Base-by-base conservation (phyloP, 2,329 filamentous ascomycete genomes). In the Allantophomopsis lycopodina region DNA sequence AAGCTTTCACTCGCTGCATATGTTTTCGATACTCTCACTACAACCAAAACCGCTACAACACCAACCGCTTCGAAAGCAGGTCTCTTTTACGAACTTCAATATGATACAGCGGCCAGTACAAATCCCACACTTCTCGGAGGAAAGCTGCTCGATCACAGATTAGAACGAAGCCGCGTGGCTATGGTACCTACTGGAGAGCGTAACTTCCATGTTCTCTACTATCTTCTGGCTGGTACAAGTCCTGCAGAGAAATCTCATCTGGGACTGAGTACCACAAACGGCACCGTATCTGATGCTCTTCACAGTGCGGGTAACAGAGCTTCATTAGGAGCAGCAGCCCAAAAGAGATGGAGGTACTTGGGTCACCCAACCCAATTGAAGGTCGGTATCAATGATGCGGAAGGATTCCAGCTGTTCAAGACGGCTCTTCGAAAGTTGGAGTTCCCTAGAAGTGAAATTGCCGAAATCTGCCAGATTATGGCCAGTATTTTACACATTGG, bases 341-440 rank as follows among this genome's bases (percentile, higher is more conserved):
- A 80, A 52, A 93, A 86, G 63, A 72, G 91, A 60, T 98, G 91
- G 91, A 83, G 87, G 56, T 98, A 94, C 55, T 73, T 98, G 3
- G 91, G 91, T 3, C 91, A 98, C 51, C 91, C 89, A 1, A 95
- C 89, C 0, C 91, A 98, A 61, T 71, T 98, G 47, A 96, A 94
- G 59, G 86, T 96, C 20, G 91, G 91, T 42, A 88, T 98, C 57
- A 95, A 98, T 53, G 91, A 98, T 55, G 71, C 81, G 2, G 88
- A 95, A 54, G 91, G 89, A 4, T 98, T 98, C 60, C 85, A 94
- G 55, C 80, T 96, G 39, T 96, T 98, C 71, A 96, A 96, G 66
- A 94, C 85, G 1, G 91, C 91, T 1, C 65, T 98, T 37, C 76
- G 88, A 47, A 95, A 94, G 60, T 72, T 98, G 12, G 91, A 96